Percentiles rank a stretch among this genome's conserved stretches.
These are phyloP conservation scores for Lactifluus piperatus DNA, from an alignment of 768 basidiomycete genomes.

Conservation along the genomic window DNA sequence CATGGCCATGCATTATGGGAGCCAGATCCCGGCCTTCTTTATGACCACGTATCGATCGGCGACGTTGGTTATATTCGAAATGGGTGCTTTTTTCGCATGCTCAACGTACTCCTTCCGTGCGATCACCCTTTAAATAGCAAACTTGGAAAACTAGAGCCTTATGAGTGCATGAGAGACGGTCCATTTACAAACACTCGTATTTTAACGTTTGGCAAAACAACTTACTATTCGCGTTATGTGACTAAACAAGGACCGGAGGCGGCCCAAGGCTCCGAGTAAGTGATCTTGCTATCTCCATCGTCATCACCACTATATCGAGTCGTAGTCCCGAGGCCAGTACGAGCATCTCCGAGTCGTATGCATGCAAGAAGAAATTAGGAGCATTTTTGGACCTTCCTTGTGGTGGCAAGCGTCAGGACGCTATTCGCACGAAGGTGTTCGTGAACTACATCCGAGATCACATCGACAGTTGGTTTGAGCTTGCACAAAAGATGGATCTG, in stretches of 20 bases:
- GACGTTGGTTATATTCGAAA: slow-evolving; percentile 18
- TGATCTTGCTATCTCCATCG: not conserved
- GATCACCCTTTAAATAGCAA: not conserved
- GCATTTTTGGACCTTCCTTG: not conserved
- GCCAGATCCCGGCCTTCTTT: too few relatives aligned
- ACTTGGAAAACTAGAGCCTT: not conserved
- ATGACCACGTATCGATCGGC: slow-evolving; percentile 14
- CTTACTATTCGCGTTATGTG: not conserved
- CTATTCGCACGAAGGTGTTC: too few relatives aligned
- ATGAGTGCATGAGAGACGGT: not conserved
- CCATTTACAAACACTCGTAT: not conserved
- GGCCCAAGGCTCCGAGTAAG: too few relatives aligned
- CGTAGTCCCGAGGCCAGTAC: not conserved
- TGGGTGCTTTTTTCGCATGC: slow-evolving; percentile 16
- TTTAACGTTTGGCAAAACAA: not conserved
- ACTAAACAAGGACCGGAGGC: not conserved
- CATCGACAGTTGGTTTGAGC: not conserved
- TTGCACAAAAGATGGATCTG: not conserved
- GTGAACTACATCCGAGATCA: too few relatives aligned
- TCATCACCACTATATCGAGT: not conserved
- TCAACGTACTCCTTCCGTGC: slow-evolving; percentile 7
- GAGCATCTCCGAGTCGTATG: not conserved
- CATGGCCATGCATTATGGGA: slow-evolving; percentile 16
- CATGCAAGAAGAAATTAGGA: not conserved
- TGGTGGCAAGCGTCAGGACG: not conserved